These are phyloP conservation scores for Fusarium siculi DNA, from an alignment of 2,329 filamentous ascomycete species.

Conservation along the genomic window DNA sequence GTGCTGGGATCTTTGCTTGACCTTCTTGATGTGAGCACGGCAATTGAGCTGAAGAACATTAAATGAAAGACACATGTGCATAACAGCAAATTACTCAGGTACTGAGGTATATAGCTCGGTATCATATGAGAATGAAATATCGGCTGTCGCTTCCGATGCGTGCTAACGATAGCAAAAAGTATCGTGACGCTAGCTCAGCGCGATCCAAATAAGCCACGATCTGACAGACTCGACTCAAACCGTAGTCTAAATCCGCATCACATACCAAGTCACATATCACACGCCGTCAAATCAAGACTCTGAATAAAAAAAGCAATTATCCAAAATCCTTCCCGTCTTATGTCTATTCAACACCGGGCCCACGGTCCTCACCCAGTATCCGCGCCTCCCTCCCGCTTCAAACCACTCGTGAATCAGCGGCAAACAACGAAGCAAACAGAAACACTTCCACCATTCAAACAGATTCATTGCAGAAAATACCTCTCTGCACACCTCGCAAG, in stretches of 20 bases:
- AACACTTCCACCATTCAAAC: neutral
- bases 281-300: neutral
- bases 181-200: neutral
- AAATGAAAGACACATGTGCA: neutral
- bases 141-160: neutral
- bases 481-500: conserved; percentile 1
- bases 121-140: neutral
- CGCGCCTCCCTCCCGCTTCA: neutral
- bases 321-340: neutral
- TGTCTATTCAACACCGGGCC: neutral
- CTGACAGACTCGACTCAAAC: neutral
- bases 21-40: conserved; percentile 3
- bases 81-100: neutral
- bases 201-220: neutral
- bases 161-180: neutral
- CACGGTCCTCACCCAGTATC: neutral
- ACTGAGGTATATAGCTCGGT: neutral
- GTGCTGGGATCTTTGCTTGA: conserved; percentile 7
- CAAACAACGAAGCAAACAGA: neutral
- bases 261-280: neutral
- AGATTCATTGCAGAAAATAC: neutral
- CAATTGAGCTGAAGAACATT: neutral
- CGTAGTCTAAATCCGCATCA: neutral
- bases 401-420: neutral
- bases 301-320: neutral